phyloP scores from a whole-genome alignment of 345 rosid genomes.

The Boechera stricta region DNA sequence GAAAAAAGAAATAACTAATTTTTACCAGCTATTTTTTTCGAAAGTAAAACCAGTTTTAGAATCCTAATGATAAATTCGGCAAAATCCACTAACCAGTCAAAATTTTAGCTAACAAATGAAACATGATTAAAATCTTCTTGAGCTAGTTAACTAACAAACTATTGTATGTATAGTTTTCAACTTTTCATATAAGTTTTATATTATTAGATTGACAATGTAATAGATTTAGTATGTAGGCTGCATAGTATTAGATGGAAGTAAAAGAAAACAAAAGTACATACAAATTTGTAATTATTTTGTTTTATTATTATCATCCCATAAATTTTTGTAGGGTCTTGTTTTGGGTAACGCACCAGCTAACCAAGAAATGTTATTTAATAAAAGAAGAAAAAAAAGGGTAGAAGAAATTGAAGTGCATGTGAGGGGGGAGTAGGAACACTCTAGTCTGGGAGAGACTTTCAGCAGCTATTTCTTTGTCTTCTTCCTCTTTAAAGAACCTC shows the following conservation, averaged over 20 bases:
- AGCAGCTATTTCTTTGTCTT: conserved; percentile 36
- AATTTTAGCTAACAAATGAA: background rate
- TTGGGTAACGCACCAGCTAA: conserved; percentile 20
- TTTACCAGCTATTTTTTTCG: background rate
- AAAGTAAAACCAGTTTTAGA: background rate
- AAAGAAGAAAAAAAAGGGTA: background rate
- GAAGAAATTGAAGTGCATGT: conserved; percentile 34
- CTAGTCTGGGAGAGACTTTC: conserved; percentile 14
- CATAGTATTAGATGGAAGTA: background rate
- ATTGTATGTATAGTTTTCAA: background rate
- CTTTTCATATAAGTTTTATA: background rate
- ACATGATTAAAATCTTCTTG: too few species aligned
- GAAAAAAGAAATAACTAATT: background rate
- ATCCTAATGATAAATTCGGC: background rate
- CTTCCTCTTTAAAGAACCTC: conserved; percentile 28
- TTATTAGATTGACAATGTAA: background rate
- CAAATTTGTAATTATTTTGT: background rate
- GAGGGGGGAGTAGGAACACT: background rate
- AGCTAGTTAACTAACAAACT: background rate
- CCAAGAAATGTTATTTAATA: background rate
- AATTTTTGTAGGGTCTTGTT: conserved; percentile 38
- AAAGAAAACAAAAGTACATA: background rate
- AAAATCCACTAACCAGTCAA: background rate
- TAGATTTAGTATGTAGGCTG: background rate
- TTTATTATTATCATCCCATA: conserved; percentile 20